Conservation (phyloP, 805 yeast genomes). For the Candida quercuum region DNA sequence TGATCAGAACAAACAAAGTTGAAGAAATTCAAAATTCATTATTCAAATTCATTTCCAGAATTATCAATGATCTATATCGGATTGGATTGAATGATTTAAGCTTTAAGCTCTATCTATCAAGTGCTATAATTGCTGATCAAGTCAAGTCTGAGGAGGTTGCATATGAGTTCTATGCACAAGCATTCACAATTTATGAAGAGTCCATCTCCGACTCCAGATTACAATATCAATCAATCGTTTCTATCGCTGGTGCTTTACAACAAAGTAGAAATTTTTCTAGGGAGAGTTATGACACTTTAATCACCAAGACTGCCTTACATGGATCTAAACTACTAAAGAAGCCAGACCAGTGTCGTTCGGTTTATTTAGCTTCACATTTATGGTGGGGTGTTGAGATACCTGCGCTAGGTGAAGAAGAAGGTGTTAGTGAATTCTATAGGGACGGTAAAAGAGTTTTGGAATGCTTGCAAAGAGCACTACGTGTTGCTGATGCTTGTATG, state of each 20-base stretch:
- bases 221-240: conserved; percentile 47
- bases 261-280: conserved; percentile 43
- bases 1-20: conserved; percentile 43
- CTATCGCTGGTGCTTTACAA: conserved; percentile 47
- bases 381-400: conserved; percentile 86
- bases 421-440: conserved; percentile 35
- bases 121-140: conserved; percentile 80
- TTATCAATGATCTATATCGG: conserved; percentile 59
- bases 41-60: conserved; percentile 70
- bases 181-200: conserved; percentile 80
- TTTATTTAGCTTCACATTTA: conserved; percentile 79
- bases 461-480: conserved; percentile 79
- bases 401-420: conserved; percentile 39
- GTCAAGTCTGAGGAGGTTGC: conserved; percentile 63
- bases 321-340: conserved; percentile 86
- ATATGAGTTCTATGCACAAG: conserved; percentile 85
- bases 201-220: conserved; percentile 45
- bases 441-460: conserved; percentile 78
- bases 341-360: conserved; percentile 92
- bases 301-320: conserved; percentile 79
- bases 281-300: conserved; percentile 76
- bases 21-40: conserved; percentile 25
- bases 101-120: conserved; percentile 47
- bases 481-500: conserved; percentile 93
- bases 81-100: conserved; percentile 31